These are phyloP conservation scores for Spergularia bocconei DNA, from an alignment of 148 eudicot genomes.

Conservation along the genomic window DNA sequence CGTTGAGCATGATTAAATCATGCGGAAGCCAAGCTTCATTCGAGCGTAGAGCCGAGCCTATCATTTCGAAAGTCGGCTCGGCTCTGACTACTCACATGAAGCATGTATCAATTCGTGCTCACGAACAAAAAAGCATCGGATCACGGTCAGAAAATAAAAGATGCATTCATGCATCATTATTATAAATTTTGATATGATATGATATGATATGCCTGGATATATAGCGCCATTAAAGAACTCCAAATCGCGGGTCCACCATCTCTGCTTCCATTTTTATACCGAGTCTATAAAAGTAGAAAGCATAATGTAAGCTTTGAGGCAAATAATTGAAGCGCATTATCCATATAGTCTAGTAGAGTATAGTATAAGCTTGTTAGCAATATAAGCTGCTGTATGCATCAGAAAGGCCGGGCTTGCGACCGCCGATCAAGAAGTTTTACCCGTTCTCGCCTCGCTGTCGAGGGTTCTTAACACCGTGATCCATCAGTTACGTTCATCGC, in stretches of 20 bases:
- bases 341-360: neutral
- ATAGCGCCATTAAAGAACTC: slow-evolving; percentile 11
- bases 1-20: too few species aligned
- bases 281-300: neutral
- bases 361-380: neutral
- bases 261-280: neutral
- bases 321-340: slow-evolving; percentile 3
- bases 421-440: slow-evolving; percentile 73
- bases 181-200: too few species aligned
- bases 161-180: neutral
- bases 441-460: slow-evolving; percentile 80
- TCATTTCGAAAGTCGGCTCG: too few species aligned
- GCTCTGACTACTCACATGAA: too few species aligned
- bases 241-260: neutral
- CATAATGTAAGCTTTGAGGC: neutral
- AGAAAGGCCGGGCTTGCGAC: slow-evolving; percentile 52
- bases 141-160: neutral
- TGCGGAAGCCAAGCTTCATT: too few species aligned
- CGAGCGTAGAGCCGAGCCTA: too few species aligned
- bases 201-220: neutral
- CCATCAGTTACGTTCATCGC: neutral
- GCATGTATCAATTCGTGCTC: too few species aligned
- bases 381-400: slow-evolving; percentile 48
- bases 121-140: too few species aligned
- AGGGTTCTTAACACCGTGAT: slow-evolving; percentile 41